phyloP scores from a whole-genome alignment of 306 rosid species.

The Aeschynomene evenia region DNA sequence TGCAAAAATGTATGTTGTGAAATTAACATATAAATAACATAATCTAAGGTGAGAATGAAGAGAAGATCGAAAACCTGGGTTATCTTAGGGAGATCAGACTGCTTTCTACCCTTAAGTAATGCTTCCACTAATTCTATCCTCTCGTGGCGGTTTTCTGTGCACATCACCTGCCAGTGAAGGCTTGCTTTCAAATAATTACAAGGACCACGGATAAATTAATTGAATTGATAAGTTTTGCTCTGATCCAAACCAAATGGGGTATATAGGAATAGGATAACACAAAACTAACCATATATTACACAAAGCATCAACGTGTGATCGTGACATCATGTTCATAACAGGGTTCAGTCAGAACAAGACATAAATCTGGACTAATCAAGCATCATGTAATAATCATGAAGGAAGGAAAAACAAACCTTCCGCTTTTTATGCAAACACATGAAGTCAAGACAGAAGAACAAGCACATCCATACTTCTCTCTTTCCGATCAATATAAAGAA shows the following conservation, averaged over 20 bases:
- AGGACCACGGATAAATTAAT: not conserved
- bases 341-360: not conserved
- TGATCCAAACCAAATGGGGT: not conserved
- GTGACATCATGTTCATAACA: not conserved
- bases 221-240: not conserved
- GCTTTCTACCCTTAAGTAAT: conserved; percentile 60
- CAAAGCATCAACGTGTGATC: not conserved
- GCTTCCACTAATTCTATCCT: conserved; percentile 63
- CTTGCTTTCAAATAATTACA: not conserved
- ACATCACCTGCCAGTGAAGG: conserved; percentile 74
- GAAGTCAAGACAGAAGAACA: not conserved
- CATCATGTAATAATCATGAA: not conserved
- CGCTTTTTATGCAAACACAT: not conserved
- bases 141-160: conserved; percentile 60
- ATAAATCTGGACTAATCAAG: not conserved
- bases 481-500: not conserved
- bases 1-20: not conserved
- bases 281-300: not conserved
- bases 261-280: not conserved
- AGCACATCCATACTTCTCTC: too few species aligned
- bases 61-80: conserved; percentile 64
- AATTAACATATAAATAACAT: not conserved
- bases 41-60: not conserved
- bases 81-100: conserved; percentile 79
- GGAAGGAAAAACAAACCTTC: not conserved